Evolutionary conservation across 2,329 filamentous ascomycete genomes (phyloP).

Genomic region (Lecanosticta acicola): DNA sequence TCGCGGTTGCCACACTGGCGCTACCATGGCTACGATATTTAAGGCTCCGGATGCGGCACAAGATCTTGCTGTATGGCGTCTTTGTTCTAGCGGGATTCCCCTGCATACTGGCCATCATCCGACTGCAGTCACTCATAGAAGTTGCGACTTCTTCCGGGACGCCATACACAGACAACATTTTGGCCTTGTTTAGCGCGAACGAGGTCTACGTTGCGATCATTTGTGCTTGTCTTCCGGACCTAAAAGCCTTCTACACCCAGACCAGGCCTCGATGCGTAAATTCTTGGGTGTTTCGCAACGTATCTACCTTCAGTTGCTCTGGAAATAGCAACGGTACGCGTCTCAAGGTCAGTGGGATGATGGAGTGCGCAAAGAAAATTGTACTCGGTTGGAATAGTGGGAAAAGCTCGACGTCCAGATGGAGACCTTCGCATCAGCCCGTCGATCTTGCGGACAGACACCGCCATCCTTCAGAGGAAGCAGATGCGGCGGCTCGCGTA

Average conservation of each 20-base stretch:
- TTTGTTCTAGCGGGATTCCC: slow-evolving; percentile 7
- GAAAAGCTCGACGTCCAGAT: no score
- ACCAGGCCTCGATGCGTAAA: background rate
- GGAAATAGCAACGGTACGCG: no score
- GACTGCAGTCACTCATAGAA: slow-evolving; percentile 5
- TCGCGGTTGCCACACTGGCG: slow-evolving; percentile 4
- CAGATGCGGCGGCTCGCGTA: no score
- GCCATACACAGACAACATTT: slow-evolving; percentile 1
- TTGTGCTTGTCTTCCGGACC: slow-evolving; percentile 4
- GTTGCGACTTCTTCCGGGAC: slow-evolving; percentile 3
- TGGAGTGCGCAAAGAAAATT: no score
- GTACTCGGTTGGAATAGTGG: no score
- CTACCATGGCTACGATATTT: slow-evolving; percentile 6
- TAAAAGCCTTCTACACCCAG: slow-evolving; percentile 1
- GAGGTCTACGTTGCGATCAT: slow-evolving; percentile 8
- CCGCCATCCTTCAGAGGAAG: no score
- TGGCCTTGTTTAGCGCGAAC: slow-evolving; percentile 5
- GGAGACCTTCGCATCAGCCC: no score
- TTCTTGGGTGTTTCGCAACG: background rate
- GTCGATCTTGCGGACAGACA: no score
- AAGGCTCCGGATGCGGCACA: slow-evolving; percentile 2
- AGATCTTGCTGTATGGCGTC: slow-evolving; percentile 2
- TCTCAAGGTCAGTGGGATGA: no score
- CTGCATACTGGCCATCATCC: slow-evolving; percentile 7
- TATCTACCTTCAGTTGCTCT: background rate